Conservation (phyloP, 2,329 filamentous ascomycete species). For the Chalara sp. region DNA sequence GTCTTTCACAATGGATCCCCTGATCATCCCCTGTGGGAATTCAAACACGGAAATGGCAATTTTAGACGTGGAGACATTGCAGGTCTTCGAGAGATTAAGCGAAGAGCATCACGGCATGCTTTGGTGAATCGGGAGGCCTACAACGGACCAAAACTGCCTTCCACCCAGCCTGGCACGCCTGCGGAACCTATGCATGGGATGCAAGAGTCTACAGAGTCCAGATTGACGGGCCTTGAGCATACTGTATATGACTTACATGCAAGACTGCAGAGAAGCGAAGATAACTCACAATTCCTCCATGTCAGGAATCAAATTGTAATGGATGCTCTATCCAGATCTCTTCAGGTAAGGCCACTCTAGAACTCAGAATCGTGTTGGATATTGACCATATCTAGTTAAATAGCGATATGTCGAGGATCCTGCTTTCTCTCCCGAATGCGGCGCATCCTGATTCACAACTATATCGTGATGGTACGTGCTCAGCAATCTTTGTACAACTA, state of each 20-base stretch:
- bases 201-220: slow-evolving; percentile 69
- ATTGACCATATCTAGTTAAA: slow-evolving; percentile 56
- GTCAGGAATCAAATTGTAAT: slow-evolving; percentile 75
- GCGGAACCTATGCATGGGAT: slow-evolving; percentile 67
- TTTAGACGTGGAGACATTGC: slow-evolving; percentile 94
- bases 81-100: slow-evolving; percentile 89
- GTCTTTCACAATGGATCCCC: slow-evolving; percentile 94
- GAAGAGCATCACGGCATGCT: slow-evolving; percentile 85
- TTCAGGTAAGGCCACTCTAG: slow-evolving; percentile 43
- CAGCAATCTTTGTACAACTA: slow-evolving; percentile 10
- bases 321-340: slow-evolving; percentile 70
- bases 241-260: slow-evolving; percentile 72
- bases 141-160: slow-evolving; percentile 64
- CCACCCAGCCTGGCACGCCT: slow-evolving; percentile 77
- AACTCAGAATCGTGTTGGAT: slow-evolving; percentile 16
- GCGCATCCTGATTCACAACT: slow-evolving; percentile 70
- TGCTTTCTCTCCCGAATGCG: slow-evolving; percentile 56
- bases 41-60: slow-evolving; percentile 94
- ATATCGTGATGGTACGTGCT: slow-evolving; percentile 69
- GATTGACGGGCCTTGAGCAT: slow-evolving; percentile 72
- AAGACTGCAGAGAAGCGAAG: slow-evolving; percentile 75
- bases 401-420: slow-evolving; percentile 71
- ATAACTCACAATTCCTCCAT: slow-evolving; percentile 71
- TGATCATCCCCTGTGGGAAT: slow-evolving; percentile 94
- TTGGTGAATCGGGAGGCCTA: slow-evolving; percentile 90